Conservation (phyloP, 257 asterid species). For the Scutellaria barbata region DNA sequence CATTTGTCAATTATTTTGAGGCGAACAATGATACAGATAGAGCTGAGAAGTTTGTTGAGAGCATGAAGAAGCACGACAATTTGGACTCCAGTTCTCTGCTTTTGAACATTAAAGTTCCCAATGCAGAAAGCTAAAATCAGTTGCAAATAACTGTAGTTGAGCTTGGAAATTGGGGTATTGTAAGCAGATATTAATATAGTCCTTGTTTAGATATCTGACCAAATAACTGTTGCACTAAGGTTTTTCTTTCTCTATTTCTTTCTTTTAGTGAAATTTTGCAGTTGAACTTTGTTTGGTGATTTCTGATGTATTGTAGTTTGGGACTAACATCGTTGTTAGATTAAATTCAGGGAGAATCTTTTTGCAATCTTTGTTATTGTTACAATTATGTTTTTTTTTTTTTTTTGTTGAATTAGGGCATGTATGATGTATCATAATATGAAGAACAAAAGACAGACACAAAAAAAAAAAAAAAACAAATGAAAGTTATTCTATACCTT, state of each 20-base stretch:
- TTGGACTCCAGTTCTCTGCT: slow-evolving; percentile 47
- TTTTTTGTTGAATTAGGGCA: too few species aligned
- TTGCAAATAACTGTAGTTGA: neutral
- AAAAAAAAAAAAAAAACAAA: too few species aligned
- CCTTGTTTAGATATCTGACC: neutral
- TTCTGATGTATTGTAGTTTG: neutral
- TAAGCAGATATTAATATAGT: too few species aligned
- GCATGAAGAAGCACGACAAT: slow-evolving; percentile 61
- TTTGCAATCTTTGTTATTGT: too few species aligned
- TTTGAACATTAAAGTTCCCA: slow-evolving; percentile 32
- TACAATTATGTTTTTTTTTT: too few species aligned
- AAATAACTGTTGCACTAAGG: neutral
- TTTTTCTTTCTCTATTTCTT: neutral
- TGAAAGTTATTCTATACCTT: too few species aligned
- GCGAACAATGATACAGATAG: slow-evolving; percentile 52
- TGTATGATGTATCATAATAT: too few species aligned
- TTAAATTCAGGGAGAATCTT: too few species aligned
- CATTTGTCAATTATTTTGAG: slow-evolving; percentile 54
- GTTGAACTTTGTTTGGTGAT: slow-evolving; percentile 13
- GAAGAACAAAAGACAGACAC: too few species aligned
- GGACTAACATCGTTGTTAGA: too few species aligned
- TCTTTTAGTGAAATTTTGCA: slow-evolving; percentile 17
- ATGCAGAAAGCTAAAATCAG: slow-evolving; percentile 8
- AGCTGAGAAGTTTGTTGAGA: slow-evolving; percentile 52
- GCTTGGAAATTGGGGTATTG: too few species aligned